Base-by-base conservation (phyloP, 2,329 filamentous ascomycete species). In the Raffaelea arxii region DNA sequence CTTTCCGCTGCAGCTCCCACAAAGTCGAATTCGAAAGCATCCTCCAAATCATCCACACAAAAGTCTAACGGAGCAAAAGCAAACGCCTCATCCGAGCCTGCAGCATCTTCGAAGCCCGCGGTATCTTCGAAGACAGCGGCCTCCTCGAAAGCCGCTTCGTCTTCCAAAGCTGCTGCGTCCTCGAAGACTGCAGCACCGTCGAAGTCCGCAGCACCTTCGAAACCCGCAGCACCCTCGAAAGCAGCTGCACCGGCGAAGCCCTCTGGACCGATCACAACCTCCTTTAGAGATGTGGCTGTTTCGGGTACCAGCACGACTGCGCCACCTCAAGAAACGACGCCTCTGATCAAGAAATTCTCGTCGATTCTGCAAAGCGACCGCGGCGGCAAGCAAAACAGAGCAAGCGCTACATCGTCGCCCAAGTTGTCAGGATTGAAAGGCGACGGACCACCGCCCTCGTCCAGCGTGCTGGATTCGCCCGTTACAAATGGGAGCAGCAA, bases 351-450 rank as follows among this genome's bases (percentile, higher is more conserved):
- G 54, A 74, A 70, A 52, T 56, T 67, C 18, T 66, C 70, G 1
- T 70, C 71, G 3, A 60, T 64, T 18, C 55, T 57, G 2, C 71
- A 71, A 49, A 67, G 73, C 51, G 72, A 72, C 36, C 64, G 69
- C 9, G 47, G 44, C 16, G 27, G 56, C 7, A 64, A 61, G 45
- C 68, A 68, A 48, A 63, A 65, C 25, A 63, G 63, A 25, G 64
- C 62, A 3, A 62, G 60, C 14, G 53, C 59, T 2, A 63, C 64
- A 2, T 71, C 69, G 2, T 72, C 76, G 1, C 75, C 75, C 12
- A 75, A 68, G 54, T 68, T 73, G 21, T 65, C 67, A 44, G 67
- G 65, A 25, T 53, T 70, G 14, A 76, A 78, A 51, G 74, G 77
- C 10, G 46, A 50, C 23, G 22, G 23, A 1, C n/a, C 41, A 38